These are phyloP conservation scores for Echeveria elegans DNA, from an alignment of 164 flowering plant species.

Conservation along the genomic window DNA sequence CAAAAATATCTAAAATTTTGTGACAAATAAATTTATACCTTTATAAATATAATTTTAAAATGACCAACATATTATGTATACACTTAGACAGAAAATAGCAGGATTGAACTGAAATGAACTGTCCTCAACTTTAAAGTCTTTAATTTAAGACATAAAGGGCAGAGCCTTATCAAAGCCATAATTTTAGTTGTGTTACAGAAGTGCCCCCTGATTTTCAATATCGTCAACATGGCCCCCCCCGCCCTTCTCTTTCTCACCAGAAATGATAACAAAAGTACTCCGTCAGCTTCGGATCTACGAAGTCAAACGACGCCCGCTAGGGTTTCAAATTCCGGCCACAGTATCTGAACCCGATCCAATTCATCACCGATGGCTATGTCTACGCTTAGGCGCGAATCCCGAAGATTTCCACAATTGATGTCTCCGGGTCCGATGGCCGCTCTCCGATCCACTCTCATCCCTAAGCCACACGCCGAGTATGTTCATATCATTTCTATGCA, in stretches of 20 bases:
- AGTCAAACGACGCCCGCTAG: background rate
- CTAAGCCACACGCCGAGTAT: slow-evolving; percentile 27
- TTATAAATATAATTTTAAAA: no score
- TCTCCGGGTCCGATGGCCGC: slow-evolving; percentile 35
- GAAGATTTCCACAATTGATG: slow-evolving; percentile 35
- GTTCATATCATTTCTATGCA: slow-evolving; percentile 8
- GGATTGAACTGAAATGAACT: no score
- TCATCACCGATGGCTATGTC: slow-evolving; percentile 73
- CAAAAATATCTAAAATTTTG: no score
- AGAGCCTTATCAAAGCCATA: no score
- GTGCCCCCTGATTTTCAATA: background rate
- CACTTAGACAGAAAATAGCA: no score
- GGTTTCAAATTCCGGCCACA: background rate
- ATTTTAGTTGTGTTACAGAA: no score
- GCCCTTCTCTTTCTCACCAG: no score
- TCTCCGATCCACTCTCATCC: slow-evolving; percentile 41
- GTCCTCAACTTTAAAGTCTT: no score
- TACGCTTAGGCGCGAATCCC: slow-evolving; percentile 65
- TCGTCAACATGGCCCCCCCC: background rate
- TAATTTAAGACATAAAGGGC: no score
- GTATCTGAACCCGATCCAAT: background rate
- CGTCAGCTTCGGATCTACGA: slow-evolving; percentile 3
- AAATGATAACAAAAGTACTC: background rate
- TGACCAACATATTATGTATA: no score
- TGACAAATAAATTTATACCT: no score